These are phyloP conservation scores for Clonostachys sp. DNA, from an alignment of 2,329 filamentous ascomycete species.

Conservation along the genomic window DNA sequence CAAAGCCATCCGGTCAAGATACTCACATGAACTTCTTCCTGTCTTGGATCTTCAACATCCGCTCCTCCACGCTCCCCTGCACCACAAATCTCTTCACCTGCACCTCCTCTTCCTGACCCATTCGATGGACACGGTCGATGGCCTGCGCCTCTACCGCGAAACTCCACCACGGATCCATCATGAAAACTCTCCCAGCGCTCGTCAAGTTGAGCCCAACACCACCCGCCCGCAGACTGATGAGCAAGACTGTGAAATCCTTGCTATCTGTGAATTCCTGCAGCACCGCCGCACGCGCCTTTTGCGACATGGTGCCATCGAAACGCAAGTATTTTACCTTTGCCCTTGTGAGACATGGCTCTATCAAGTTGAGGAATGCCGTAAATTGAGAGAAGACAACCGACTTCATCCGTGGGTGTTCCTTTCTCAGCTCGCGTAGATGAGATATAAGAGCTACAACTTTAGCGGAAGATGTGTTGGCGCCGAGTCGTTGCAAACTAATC, in stretches of 20 bases:
- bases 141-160: conserved; percentile 96
- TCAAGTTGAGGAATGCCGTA: conserved; percentile 90
- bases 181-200: conserved; percentile 82
- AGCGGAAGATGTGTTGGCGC: conserved; percentile 69
- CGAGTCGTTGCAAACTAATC: conserved; percentile 57
- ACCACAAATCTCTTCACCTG: conserved; percentile 86
- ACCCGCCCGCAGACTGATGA: conserved; percentile 83
- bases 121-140: conserved; percentile 94
- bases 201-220: conserved; percentile 94
- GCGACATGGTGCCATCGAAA: conserved; percentile 85
- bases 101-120: conserved; percentile 88
- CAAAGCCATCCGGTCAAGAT: background rate
- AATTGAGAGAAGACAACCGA: conserved; percentile 97
- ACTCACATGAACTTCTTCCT: conserved; percentile 93
- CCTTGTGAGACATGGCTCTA: conserved; percentile 72
- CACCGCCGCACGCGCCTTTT: conserved; percentile 77
- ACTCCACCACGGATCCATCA: conserved; percentile 99
- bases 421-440: conserved; percentile 66
- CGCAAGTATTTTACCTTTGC: conserved; percentile 77
- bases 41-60: conserved; percentile 92
- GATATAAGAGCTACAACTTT: conserved; percentile 80
- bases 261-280: conserved; percentile 64
- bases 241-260: conserved; percentile 64
- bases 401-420: conserved; percentile 66
- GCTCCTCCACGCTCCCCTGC: conserved; percentile 85